Conservation (phyloP, 192 early-diverging fungal genomes). For the Umbelopsis sp. region DNA sequence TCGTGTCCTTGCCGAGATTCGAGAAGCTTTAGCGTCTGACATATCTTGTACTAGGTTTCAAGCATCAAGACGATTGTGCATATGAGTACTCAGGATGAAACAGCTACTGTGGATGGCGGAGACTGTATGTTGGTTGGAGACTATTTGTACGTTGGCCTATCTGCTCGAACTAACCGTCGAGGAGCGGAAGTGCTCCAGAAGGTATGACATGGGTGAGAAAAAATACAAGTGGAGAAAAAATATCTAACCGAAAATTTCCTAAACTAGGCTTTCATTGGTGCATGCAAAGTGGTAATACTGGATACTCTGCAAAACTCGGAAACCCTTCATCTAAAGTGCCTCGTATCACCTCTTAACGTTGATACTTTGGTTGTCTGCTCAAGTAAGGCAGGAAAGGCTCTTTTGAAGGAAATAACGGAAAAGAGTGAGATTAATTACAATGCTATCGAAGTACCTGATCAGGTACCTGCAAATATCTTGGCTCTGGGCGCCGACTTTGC, state of each 20-base stretch:
- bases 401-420: constrained; percentile 32
- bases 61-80: constrained; percentile 4
- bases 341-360: constrained; percentile 30
- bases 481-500: constrained; percentile 26
- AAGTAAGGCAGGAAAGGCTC: constrained; percentile 28
- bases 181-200: constrained; percentile 34
- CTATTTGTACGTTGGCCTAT: constrained; percentile 43
- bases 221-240: constrained; percentile 8
- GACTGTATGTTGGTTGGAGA: constrained; percentile 40
- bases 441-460: constrained; percentile 39
- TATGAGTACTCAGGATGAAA: constrained; percentile 26
- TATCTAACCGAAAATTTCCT: neutral
- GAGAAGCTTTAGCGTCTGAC: neutral
- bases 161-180: constrained; percentile 39
- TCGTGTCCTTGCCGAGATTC: neutral
- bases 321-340: constrained; percentile 45
- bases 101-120: constrained; percentile 40
- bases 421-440: constrained; percentile 2
- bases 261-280: neutral
- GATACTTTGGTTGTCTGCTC: constrained; percentile 31
- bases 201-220: constrained; percentile 15
- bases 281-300: neutral
- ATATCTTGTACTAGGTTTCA: neutral
- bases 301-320: constrained; percentile 25
- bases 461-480: constrained; percentile 43